Conservation (phyloP, 345 rosid genomes). For the Gossypium australe region DNA sequence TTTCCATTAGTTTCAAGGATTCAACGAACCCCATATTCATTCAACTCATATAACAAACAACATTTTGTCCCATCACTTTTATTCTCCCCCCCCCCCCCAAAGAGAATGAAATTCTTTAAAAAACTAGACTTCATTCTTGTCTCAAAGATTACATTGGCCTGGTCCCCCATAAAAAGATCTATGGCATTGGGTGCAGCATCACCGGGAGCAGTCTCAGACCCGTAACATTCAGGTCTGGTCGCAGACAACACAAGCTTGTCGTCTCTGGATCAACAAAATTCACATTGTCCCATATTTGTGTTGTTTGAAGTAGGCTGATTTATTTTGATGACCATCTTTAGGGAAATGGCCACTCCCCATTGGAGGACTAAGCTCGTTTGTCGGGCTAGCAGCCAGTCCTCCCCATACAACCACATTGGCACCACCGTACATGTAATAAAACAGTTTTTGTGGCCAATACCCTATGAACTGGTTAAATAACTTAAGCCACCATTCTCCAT, state of each 20-base stretch:
- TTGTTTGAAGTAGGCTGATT: slow-evolving; percentile 1
- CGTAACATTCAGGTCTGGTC: background rate
- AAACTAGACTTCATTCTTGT: no score
- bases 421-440: slow-evolving; percentile 13
- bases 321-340: background rate
- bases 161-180: background rate
- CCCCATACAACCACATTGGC: background rate
- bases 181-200: background rate
- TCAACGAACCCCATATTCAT: background rate
- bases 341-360: slow-evolving; percentile 9
- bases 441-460: slow-evolving; percentile 25
- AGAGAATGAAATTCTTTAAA: no score
- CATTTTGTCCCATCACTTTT: background rate
- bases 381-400: background rate
- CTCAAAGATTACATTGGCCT: background rate
- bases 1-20: background rate
- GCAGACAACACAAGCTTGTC: background rate
- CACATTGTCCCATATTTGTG: background rate
- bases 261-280: background rate
- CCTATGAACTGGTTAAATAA: slow-evolving; percentile 13
- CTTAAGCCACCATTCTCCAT: slow-evolving; percentile 33
- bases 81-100: no score
- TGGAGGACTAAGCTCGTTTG: background rate
- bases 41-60: background rate
- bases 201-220: background rate